phyloP scores from a whole-genome alignment of 140 eudicot species.

The Anethum foeniculum region DNA sequence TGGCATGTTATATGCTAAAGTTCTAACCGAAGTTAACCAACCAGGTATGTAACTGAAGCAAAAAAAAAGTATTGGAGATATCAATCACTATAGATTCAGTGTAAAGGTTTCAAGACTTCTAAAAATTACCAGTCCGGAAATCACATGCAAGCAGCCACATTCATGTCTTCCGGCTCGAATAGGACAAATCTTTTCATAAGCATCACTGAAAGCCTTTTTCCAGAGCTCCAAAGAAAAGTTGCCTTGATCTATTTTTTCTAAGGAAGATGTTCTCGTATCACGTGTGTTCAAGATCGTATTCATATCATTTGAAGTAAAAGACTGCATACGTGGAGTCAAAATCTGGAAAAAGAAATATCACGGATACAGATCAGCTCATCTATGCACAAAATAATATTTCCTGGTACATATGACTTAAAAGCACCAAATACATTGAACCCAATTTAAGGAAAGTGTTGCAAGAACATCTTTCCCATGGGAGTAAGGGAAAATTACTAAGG shows the following conservation, averaged over 20 bases:
- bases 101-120: neutral
- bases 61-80: neutral
- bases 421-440: neutral
- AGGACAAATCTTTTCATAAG: slow-evolving; percentile 93
- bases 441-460: neutral
- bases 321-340: slow-evolving; percentile 87
- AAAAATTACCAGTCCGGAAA: slow-evolving; percentile 57
- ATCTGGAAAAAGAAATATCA: slow-evolving; percentile 40
- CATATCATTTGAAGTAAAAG: slow-evolving; percentile 62
- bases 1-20: neutral
- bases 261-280: slow-evolving; percentile 30
- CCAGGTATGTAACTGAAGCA: neutral
- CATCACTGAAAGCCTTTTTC: slow-evolving; percentile 91
- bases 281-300: slow-evolving; percentile 31
- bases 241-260: slow-evolving; percentile 52
- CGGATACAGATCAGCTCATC: slow-evolving; percentile 10
- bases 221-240: slow-evolving; percentile 78
- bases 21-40: neutral
- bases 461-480: neutral
- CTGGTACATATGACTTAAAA: neutral
- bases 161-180: slow-evolving; percentile 93
- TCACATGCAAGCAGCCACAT: slow-evolving; percentile 88
- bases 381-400: neutral
- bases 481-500: neutral
- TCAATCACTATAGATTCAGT: neutral